Conservation (phyloP, 176 grass and related monocot species). For the Eragrostis curvula region DNA sequence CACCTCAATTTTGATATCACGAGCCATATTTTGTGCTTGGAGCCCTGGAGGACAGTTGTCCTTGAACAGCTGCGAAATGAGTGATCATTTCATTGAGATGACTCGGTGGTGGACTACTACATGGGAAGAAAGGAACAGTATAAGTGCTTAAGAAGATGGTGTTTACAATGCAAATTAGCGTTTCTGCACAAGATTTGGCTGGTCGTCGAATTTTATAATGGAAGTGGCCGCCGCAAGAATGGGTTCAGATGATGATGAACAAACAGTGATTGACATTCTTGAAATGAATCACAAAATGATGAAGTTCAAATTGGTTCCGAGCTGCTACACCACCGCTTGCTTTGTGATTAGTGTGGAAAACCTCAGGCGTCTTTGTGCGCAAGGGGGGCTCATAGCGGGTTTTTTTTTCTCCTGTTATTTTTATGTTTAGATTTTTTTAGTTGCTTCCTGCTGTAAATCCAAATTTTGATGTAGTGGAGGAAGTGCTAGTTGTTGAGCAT, state of each 20-base stretch:
- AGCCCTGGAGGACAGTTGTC: neutral
- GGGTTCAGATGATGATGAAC: neutral
- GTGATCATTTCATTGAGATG: neutral
- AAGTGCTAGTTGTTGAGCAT: constrained; percentile 39
- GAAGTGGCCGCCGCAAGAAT: neutral
- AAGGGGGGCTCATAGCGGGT: constrained; percentile 19
- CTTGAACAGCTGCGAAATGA: neutral
- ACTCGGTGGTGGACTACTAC: neutral
- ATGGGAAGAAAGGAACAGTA: constrained; percentile 20
- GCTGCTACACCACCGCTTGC: constrained; percentile 10
- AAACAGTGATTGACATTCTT: neutral
- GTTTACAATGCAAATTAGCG: constrained; percentile 14
- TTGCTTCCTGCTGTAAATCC: constrained; percentile 58
- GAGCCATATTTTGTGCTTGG: neutral
- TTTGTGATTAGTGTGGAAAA: constrained; percentile 13
- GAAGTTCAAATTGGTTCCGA: constrained; percentile 31
- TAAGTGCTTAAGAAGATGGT: neutral
- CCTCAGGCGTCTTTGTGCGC: neutral
- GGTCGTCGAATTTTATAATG: neutral
- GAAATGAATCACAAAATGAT: neutral
- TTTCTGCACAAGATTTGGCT: neutral
- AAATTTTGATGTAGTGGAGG: constrained; percentile 59
- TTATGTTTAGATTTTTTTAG: constrained; percentile 7
- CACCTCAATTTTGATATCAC: constrained; percentile 9
- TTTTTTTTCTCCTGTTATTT: neutral